Evolutionary conservation across 2,329 filamentous ascomycete genomes (phyloP), one percentile per base, ranked within the genome.

Genomic region (Nothophaeocryptopus gaeumannii): DNA sequence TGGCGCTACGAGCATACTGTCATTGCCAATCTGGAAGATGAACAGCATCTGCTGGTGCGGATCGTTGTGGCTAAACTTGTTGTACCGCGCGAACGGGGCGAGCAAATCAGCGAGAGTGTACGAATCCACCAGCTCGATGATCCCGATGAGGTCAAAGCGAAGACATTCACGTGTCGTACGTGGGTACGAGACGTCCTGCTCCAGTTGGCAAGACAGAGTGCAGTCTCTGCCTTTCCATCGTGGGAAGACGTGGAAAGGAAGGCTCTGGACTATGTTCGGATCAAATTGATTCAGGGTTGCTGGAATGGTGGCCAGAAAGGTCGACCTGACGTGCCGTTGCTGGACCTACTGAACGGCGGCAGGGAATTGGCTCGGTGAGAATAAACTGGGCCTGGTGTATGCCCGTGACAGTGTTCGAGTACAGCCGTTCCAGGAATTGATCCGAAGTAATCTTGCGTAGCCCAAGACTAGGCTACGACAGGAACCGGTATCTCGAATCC

Each of bases 81-180:
- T 12, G 29, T 10, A n/a, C 12, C 44, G 12, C 39, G 14, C 13
- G 30, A 41, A 12, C 11, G 31, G 16, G 15, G 47, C 11, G 38
- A 57, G 15, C 12, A 35, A 12, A 44, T 53, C 11, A 10, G 54
- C 14, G 32, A 40, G 20, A 35, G 13, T 2, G 35, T 57, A 8
- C 54, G 51, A 13, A 40, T 57, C 4, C 45, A 53, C 26, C 48
- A 57, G 33, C n/a, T n/a, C n/a, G n/a, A n/a, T n/a, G n/a, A n/a
- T n/a, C n/a, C n/a, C n/a, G n/a, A n/a, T n/a, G n/a, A n/a, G n/a
- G 30, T n/a, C 8, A 37, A 39, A 29, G 45, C 39, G 13, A 33
- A 46, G 10, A 5, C 9, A 10, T 58, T 56, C 39, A 20, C 16
- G 30, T 58, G 55, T 38, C 31, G 30, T 11, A 49, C 43, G 5